Conservation (phyloP, 495 filamentous ascomycete species). For the Xylaria telfairii region DNA sequence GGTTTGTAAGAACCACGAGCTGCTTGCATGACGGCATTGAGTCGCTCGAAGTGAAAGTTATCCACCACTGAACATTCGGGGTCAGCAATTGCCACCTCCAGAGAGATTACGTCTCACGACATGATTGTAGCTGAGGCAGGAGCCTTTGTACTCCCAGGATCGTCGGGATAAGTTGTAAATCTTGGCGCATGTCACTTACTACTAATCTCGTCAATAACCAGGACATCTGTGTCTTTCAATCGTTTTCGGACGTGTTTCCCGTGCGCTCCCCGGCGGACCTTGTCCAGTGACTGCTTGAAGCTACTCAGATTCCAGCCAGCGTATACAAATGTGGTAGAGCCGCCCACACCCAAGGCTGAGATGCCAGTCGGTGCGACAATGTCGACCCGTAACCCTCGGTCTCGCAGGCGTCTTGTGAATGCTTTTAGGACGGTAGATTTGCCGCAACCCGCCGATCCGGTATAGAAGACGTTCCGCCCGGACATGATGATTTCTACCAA, state of each 20-base stretch:
- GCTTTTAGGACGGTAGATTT: constrained; percentile 64
- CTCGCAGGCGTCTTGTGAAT: constrained; percentile 47
- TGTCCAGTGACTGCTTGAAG: constrained; percentile 32
- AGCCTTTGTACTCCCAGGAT: not conserved
- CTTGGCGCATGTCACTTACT: constrained; percentile 22
- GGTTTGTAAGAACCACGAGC: constrained; percentile 62
- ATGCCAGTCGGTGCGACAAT: constrained; percentile 65
- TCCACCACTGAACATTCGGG: constrained; percentile 50
- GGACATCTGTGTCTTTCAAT: constrained; percentile 47
- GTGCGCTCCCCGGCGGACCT: constrained; percentile 15
- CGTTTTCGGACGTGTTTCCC: constrained; percentile 32
- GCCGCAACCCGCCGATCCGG: constrained; percentile 65
- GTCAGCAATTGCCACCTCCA: not conserved
- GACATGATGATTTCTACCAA: constrained; percentile 56
- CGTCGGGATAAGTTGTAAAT: not conserved
- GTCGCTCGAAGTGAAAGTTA: constrained; percentile 59
- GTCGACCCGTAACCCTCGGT: constrained; percentile 44
- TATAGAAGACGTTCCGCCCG: constrained; percentile 65
- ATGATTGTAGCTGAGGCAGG: not conserved
- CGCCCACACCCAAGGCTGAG: constrained; percentile 59
- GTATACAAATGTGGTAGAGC: constrained; percentile 60
- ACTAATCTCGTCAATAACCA: constrained; percentile 55
- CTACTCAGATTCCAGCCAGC: constrained; percentile 57
- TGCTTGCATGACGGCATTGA: constrained; percentile 57
- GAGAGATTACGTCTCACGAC: not conserved